Evolutionary conservation across 805 yeast species (phyloP).

Genomic region (Ogataea allantospora): DNA sequence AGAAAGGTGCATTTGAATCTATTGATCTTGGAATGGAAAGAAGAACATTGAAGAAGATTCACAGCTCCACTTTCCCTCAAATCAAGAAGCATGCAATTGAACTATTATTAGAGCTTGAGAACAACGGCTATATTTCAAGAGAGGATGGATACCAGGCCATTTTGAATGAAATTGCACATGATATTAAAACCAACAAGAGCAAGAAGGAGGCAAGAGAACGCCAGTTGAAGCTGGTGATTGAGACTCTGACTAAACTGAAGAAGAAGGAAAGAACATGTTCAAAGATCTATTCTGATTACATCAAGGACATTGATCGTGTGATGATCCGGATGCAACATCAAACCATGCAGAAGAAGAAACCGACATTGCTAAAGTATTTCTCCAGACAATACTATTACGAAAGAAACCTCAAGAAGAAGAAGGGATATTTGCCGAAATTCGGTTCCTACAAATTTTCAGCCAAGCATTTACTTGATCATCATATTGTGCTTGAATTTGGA

Average conservation of each 20-base stretch:
- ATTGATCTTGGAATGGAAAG: slow-evolving; percentile 34
- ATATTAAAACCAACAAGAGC: slow-evolving; percentile 53
- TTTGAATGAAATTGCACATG: slow-evolving; percentile 79
- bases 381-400: slow-evolving; percentile 76
- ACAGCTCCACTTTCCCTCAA: slow-evolving; percentile 56
- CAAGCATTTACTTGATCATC: slow-evolving; percentile 70
- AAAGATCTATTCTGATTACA: slow-evolving; percentile 45
- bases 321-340: slow-evolving; percentile 43
- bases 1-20: slow-evolving; percentile 31
- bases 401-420: slow-evolving; percentile 62
- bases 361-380: slow-evolving; percentile 41
- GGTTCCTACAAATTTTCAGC: slow-evolving; percentile 79
- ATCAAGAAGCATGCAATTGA: slow-evolving; percentile 76
- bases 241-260: slow-evolving; percentile 42
- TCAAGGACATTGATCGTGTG: slow-evolving; percentile 44
- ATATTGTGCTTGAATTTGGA: slow-evolving; percentile 54
- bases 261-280: slow-evolving; percentile 46
- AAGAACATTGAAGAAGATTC: slow-evolving; percentile 40
- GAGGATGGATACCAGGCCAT: slow-evolving; percentile 73
- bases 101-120: slow-evolving; percentile 72
- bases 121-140: slow-evolving; percentile 60
- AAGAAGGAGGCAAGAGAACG: slow-evolving; percentile 42
- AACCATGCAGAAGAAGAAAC: slow-evolving; percentile 45
- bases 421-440: slow-evolving; percentile 66
- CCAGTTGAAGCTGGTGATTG: slow-evolving; percentile 41